Conservation (phyloP, 2,329 filamentous ascomycete genomes). For the Aspergillus spinulosporus region DNA sequence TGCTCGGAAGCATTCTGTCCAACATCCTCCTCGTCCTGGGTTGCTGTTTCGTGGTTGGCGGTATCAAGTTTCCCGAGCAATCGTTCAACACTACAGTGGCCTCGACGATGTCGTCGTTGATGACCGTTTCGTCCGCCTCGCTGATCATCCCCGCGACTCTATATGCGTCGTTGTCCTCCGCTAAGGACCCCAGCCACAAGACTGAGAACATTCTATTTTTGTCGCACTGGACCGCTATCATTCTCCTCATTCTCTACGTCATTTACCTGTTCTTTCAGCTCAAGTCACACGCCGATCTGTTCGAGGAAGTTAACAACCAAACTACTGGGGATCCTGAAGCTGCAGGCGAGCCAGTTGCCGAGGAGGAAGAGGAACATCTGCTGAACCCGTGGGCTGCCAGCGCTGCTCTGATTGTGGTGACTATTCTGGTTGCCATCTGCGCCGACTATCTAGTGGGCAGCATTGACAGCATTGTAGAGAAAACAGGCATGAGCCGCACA, state of each 20-base stretch:
- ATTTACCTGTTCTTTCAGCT: constrained; percentile 79
- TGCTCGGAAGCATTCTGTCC: constrained; percentile 93
- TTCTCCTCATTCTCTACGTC: constrained; percentile 71
- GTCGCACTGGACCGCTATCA: constrained; percentile 73
- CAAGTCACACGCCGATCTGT: constrained; percentile 70
- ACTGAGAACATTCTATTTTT: constrained; percentile 65
- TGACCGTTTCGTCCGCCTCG: constrained; percentile 74
- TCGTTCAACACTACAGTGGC: constrained; percentile 53
- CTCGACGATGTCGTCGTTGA: constrained; percentile 63
- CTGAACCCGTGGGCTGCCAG: constrained; percentile 65
- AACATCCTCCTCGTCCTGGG: constrained; percentile 87
- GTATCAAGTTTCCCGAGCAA: constrained; percentile 69
- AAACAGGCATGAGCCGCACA: constrained; percentile 71
- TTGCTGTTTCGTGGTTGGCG: constrained; percentile 77
- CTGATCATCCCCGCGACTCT: constrained; percentile 77
- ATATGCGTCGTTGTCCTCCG: constrained; percentile 62
- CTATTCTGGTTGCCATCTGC: constrained; percentile 69
- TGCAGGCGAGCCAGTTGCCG: constrained; percentile 27
- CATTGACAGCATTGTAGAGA: constrained; percentile 70
- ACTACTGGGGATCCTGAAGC: constrained; percentile 42
- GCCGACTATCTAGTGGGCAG: constrained; percentile 76
- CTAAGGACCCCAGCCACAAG: constrained; percentile 28
- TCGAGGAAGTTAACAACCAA: constrained; percentile 52
- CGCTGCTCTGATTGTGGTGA: constrained; percentile 68
- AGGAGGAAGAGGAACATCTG: constrained; percentile 51